phyloP scores from a whole-genome alignment of 768 basidiomycete genomes.

The Kwoniella dendrophila region DNA sequence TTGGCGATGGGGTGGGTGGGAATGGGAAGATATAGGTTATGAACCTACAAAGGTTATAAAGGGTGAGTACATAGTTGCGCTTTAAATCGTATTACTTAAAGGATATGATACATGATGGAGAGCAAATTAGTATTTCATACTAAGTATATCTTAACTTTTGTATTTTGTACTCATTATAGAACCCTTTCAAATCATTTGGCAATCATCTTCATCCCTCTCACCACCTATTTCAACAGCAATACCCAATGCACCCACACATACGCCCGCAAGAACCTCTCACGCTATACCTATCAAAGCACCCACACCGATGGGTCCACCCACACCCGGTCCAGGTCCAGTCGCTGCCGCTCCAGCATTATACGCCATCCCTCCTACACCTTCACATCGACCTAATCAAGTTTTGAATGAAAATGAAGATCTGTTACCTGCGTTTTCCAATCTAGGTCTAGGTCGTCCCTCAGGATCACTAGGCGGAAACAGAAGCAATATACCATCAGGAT shows the following conservation, averaged over 20 bases:
- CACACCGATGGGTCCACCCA: slow-evolving; percentile 48
- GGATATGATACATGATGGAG: too few relatives aligned
- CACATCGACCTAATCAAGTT: slow-evolving; percentile 1
- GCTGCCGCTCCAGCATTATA: slow-evolving; percentile 30
- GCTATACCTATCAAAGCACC: slow-evolving; percentile 54
- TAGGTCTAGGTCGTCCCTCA: slow-evolving; percentile 15
- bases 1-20: slow-evolving; percentile 55
- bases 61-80: slow-evolving; percentile 36
- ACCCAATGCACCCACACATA: slow-evolving; percentile 14
- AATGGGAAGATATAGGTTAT: slow-evolving; percentile 53
- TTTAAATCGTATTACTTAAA: not conserved
- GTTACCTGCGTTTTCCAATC: slow-evolving; percentile 10
- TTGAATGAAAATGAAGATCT: slow-evolving; percentile 1
- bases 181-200: slow-evolving; percentile 51
- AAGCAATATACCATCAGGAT: slow-evolving; percentile 8
- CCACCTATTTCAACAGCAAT: slow-evolving; percentile 21
- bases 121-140: too few relatives aligned
- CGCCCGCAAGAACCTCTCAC: slow-evolving; percentile 39
- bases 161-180: slow-evolving; percentile 25
- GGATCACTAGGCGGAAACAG: not conserved
- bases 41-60: slow-evolving; percentile 42
- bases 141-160: not conserved
- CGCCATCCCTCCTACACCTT: slow-evolving; percentile 51
- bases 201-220: slow-evolving; percentile 33
- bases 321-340: slow-evolving; percentile 32